These are phyloP conservation scores for Irpex sp. DNA, from an alignment of 1,284 basidiomycete genomes.

Conservation along the genomic window DNA sequence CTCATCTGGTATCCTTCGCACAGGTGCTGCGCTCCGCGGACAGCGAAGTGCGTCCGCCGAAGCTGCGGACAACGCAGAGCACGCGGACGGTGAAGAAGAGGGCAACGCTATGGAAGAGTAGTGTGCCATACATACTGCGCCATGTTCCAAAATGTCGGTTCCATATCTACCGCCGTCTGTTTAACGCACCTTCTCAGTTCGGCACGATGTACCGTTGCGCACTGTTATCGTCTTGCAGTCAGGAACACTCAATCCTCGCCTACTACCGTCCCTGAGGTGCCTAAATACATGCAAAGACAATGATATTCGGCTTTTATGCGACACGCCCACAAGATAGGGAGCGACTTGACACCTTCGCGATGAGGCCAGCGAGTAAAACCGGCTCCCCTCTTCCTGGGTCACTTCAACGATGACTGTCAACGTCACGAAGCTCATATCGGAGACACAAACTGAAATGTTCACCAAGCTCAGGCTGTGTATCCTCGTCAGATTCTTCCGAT, in stretches of 20 bases:
- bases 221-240: neutral
- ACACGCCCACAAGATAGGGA: neutral
- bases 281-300: neutral
- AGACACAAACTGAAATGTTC: neutral
- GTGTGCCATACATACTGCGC: neutral
- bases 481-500: neutral
- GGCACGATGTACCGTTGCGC: neutral
- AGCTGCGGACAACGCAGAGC: constrained; percentile 21
- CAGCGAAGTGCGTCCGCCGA: constrained; percentile 32
- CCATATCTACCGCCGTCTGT: neutral
- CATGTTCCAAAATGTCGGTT: neutral
- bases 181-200: neutral
- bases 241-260: neutral
- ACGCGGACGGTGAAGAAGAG: constrained; percentile 29
- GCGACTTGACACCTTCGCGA: neutral
- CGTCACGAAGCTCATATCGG: neutral
- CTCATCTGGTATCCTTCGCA: constrained; percentile 2
- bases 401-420: too few relatives aligned
- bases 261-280: too few relatives aligned
- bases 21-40: constrained; percentile 51
- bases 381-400: too few relatives aligned
- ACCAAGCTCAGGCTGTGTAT: neutral
- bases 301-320: neutral
- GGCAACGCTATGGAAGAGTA: constrained; percentile 64
- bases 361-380: too few relatives aligned